These are phyloP conservation scores for Sporothrix inflata DNA, from an alignment of 2,329 filamentous ascomycete genomes.

Conservation along the genomic window DNA sequence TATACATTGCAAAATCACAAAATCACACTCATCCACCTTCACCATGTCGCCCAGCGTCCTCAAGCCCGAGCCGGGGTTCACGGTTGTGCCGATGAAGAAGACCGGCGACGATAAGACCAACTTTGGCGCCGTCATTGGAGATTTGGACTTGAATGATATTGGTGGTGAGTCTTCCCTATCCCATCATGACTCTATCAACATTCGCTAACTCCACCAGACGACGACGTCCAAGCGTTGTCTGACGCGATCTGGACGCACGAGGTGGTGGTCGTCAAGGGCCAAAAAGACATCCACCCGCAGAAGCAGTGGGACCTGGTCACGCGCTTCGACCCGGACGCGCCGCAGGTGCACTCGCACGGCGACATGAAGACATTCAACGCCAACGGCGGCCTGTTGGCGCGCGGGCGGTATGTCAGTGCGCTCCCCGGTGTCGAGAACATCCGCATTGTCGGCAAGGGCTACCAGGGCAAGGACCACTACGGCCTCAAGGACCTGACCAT, in stretches of 20 bases:
- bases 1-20: not conserved
- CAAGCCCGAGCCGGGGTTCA: slow-evolving; percentile 43
- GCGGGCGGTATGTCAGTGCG: slow-evolving; percentile 15
- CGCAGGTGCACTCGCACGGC: slow-evolving; percentile 48
- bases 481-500: slow-evolving; percentile 46
- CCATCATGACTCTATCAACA: too few species aligned
- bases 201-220: slow-evolving; percentile 34
- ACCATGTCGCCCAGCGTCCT: slow-evolving; percentile 22
- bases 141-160: slow-evolving; percentile 45
- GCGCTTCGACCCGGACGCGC: slow-evolving; percentile 48
- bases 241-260: slow-evolving; percentile 50
- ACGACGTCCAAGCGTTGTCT: slow-evolving; percentile 43
- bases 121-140: slow-evolving; percentile 44
- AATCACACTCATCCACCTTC: not conserved
- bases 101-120: slow-evolving; percentile 43
- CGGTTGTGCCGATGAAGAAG: slow-evolving; percentile 39
- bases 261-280: slow-evolving; percentile 49
- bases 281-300: slow-evolving; percentile 45
- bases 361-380: slow-evolving; percentile 47
- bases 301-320: slow-evolving; percentile 52
- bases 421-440: slow-evolving; percentile 48
- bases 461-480: slow-evolving; percentile 50
- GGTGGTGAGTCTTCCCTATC: slow-evolving; percentile 34
- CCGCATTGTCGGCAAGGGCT: slow-evolving; percentile 50
- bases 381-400: slow-evolving; percentile 44